Base-by-base conservation (phyloP, 129 eudicot species). In the Tanacetum coccineum region DNA sequence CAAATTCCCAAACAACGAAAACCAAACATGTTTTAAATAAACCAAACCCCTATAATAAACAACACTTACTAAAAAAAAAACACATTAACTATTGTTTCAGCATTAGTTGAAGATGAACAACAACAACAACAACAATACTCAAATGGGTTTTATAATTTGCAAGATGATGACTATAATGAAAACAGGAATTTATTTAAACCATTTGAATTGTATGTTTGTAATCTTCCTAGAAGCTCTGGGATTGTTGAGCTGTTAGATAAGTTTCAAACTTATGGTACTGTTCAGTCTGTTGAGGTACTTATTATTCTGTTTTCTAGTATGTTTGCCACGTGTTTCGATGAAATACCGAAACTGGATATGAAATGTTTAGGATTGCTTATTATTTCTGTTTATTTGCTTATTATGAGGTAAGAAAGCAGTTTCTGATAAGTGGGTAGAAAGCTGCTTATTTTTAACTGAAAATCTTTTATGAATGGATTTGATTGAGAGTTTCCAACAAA, bases 281-380 rank as follows among this genome's bases (percentile, higher is more conserved):
- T 82, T 50, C 83, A 78, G 54, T 74, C 87, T 5, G 87, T 82
- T 70, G 78, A 82, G 83, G 86, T 78, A 65, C 32, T 15, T 5
- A 0, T 15, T 67, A 9, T 46, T n/a, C n/a, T n/a, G n/a, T n/a
- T n/a, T n/a, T n/a, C n/a, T n/a, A n/a, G n/a, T n/a, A n/a, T n/a
- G n/a, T n/a, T n/a, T n/a, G n/a, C n/a, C n/a, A n/a, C 48, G 71
- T 1, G 20, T 66, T 59, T 59, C 6, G 65, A 66, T 66, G 73
- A 65, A 71, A 57, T 71, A 42, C 65, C 64, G 13, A 70, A 64
- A 55, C 53, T 44, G 66, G 28, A 56, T 3, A 52, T 26, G 22
- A 52, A 21, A 44, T 30, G 3, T 2, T 2, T n/a, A n/a, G n/a
- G n/a, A n/a, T n/a, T n/a, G n/a, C n/a, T n/a, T n/a, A n/a, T n/a